Evolutionary conservation across 768 basidiomycete genomes (phyloP).

Genomic region (Lyophyllum semitale): DNA sequence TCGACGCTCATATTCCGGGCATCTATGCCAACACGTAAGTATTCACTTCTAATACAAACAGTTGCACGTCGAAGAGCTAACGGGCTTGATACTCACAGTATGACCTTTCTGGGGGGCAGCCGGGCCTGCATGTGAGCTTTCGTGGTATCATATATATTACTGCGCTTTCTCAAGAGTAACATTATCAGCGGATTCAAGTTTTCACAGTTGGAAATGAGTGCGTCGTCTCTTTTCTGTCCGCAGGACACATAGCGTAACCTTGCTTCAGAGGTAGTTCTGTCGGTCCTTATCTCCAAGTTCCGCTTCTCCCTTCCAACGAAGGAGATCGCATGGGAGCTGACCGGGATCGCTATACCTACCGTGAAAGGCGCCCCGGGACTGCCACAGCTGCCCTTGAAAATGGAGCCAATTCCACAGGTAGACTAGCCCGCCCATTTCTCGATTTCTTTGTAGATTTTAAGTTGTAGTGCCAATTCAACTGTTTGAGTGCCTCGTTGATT

Average conservation of each 20-base stretch:
- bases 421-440: no score
- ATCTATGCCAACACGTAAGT: neutral
- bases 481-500: no score
- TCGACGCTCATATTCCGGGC: conserved; percentile 10
- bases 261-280: neutral
- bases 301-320: conserved; percentile 16
- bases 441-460: no score
- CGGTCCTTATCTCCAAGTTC: conserved; percentile 26
- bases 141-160: neutral
- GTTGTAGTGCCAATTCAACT: no score
- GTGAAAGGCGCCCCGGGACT: neutral
- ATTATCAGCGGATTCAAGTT: neutral
- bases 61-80: neutral
- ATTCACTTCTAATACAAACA: neutral
- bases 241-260: no score
- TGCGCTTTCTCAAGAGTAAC: neutral
- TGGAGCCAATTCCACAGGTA: no score
- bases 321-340: conserved; percentile 4
- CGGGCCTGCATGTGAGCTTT: neutral
- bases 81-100: neutral
- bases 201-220: neutral
- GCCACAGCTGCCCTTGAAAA: conserved; percentile 4
- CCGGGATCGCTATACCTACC: neutral
- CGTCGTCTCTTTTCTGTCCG: neutral
- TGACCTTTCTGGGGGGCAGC: neutral